Conservation (phyloP, 176 grass and related monocot genomes). For the Bolboschoenus planiculmis region DNA sequence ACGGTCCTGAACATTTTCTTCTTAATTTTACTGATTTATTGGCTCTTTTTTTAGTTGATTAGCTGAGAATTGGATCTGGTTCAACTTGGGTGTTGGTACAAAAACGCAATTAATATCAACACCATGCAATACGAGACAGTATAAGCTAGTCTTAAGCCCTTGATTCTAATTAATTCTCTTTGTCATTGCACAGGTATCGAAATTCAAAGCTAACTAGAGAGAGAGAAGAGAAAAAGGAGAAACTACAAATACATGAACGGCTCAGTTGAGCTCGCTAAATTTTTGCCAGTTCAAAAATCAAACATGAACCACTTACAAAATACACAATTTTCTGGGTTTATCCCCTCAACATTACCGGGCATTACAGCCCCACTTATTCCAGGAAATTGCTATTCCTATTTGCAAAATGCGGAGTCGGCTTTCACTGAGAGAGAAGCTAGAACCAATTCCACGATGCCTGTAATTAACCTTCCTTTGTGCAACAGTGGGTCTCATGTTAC, state of each 20-base stretch:
- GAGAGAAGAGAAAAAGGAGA: background rate
- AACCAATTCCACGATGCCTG: background rate
- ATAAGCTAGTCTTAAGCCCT: background rate
- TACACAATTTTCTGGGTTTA: slow-evolving; percentile 6
- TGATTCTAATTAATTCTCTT: background rate
- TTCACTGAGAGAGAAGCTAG: slow-evolving; percentile 4
- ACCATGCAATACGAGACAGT: background rate
- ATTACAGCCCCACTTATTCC: background rate
- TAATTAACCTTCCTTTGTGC: background rate
- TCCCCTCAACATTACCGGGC: slow-evolving; percentile 3
- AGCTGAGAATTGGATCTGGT: background rate
- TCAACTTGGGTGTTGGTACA: too few species aligned
- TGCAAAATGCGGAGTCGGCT: background rate
- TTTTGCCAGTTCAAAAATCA: background rate
- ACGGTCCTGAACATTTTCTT: background rate
- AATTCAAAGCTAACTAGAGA: background rate
- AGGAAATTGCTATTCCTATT: slow-evolving; percentile 15
- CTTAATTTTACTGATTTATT: background rate
- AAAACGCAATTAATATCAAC: background rate
- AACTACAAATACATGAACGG: slow-evolving; percentile 17
- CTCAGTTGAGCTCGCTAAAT: background rate
- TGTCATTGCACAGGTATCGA: background rate
- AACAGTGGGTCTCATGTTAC: background rate
- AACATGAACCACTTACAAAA: slow-evolving; percentile 19
- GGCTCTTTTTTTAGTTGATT: background rate